phyloP scores from a whole-genome alignment of 805 yeast species.

The Cyberlindnera mycetangii region DNA sequence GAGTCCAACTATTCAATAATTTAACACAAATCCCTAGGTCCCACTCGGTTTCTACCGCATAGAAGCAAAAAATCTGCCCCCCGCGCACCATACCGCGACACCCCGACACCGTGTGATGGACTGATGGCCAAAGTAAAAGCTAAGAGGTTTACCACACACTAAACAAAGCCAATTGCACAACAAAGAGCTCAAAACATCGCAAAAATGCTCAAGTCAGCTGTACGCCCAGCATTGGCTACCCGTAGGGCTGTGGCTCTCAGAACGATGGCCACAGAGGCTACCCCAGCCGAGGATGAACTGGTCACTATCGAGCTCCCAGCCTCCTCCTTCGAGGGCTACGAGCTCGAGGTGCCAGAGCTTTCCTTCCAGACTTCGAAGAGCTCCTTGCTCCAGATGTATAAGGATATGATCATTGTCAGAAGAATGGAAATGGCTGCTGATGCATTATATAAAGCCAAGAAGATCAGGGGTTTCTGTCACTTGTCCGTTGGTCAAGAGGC shows the following conservation, averaged over 20 bases:
- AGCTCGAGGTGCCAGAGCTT: conserved; percentile 69
- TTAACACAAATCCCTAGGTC: neutral
- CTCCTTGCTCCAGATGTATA: conserved; percentile 85
- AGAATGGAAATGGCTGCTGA: conserved; percentile 99
- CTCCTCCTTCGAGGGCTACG: conserved; percentile 80
- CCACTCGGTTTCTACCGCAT: conserved; percentile 2
- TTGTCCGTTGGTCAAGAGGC: conserved; percentile 99
- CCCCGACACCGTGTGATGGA: conserved; percentile 8
- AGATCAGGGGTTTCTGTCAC: conserved; percentile 98
- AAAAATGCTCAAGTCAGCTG: conserved; percentile 17
- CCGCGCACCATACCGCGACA: no score
- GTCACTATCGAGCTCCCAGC: conserved; percentile 67
- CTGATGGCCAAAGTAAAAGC: neutral
- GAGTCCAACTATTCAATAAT: neutral
- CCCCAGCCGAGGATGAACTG: conserved; percentile 25
- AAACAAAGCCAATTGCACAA: neutral
- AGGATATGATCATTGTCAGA: conserved; percentile 90
- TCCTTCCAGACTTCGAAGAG: conserved; percentile 77
- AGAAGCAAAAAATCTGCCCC: neutral
- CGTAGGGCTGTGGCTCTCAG: conserved; percentile 22
- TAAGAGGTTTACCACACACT: neutral
- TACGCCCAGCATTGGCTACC: conserved; percentile 20
- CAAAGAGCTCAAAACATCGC: neutral
- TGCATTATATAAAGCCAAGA: conserved; percentile 96
- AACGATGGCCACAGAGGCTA: conserved; percentile 28